phyloP scores from a whole-genome alignment of 2,329 filamentous ascomycete species.

The Epichloe brachyelytri region DNA sequence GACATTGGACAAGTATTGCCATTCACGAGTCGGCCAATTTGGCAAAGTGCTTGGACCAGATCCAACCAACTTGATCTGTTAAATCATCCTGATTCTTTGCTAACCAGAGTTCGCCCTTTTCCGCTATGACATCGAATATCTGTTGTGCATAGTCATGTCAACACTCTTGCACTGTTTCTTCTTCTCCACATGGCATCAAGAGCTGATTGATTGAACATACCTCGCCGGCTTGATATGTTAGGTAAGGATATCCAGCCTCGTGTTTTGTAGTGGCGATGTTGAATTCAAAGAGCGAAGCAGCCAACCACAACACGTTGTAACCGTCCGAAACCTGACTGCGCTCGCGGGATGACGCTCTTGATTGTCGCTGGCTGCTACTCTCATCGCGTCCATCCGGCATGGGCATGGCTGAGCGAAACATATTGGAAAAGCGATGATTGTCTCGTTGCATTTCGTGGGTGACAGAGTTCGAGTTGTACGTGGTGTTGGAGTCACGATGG shows the following conservation, averaged over 20 bases:
- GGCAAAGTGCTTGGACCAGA: slow-evolving; percentile 98
- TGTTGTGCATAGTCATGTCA: slow-evolving; percentile 16
- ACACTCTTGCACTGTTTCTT: not conserved
- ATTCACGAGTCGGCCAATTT: slow-evolving; percentile 40
- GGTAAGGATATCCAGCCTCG: slow-evolving; percentile 89
- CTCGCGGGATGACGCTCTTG: slow-evolving; percentile 47
- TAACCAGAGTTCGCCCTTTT: slow-evolving; percentile 95
- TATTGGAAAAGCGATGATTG: slow-evolving; percentile 51
- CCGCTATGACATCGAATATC: slow-evolving; percentile 85
- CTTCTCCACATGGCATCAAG: not conserved
- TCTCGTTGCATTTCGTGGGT: slow-evolving; percentile 37
- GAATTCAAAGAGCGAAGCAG: slow-evolving; percentile 91
- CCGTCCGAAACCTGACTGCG: slow-evolving; percentile 38
- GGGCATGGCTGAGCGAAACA: slow-evolving; percentile 82
- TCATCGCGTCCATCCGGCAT: slow-evolving; percentile 54
- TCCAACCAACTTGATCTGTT: slow-evolving; percentile 74
- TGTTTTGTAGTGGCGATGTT: slow-evolving; percentile 86
- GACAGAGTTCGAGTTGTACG: slow-evolving; percentile 36
- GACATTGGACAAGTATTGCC: not conserved
- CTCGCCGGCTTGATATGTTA: slow-evolving; percentile 91
- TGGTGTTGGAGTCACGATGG: slow-evolving; percentile 42
- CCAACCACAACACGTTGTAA: slow-evolving; percentile 74
- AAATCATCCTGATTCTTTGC: slow-evolving; percentile 93
- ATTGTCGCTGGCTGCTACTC: slow-evolving; percentile 35
- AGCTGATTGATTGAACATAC: slow-evolving; percentile 29